Evolutionary conservation across 2,329 filamentous ascomycete genomes (phyloP), one percentile per base, ranked within the genome.

Genomic region (Colletotrichum camelliae): DNA sequence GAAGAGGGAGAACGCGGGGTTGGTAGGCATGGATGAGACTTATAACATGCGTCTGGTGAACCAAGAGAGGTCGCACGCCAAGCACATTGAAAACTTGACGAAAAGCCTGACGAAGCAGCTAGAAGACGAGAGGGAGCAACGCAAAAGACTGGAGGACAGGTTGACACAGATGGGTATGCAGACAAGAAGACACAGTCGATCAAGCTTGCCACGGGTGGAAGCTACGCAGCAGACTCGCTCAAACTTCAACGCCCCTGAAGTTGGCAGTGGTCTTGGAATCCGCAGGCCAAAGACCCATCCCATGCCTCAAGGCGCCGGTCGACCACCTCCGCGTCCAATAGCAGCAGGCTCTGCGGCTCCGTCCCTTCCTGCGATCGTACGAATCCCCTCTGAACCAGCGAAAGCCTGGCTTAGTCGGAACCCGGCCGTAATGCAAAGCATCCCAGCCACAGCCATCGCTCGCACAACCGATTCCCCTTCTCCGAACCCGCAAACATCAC

Each of bases 1-100:
- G 21, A 81, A 77, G 33, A 84, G 79, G 70, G 82, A 81, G 27
- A 79, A 87, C 15, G 76, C 80, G 18, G 82, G 83, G 18, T 75
- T 87, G n/a, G 82, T 85, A 68, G 84, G 82, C n/a, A 82, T 81
- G 70, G 84, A 86, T 52, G 81, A 83, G 70, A 87, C 84, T 4
- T 87, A 87, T 70, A 82, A 86, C 66, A 74, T 79, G 12, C 82
- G 86, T 1, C 74, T 87, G 15, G 78, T 83, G 29, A 85, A 85
- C 35, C 84, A 85, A 61, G 80, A 84, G 8, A 81, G 81, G 65
- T 78, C 77, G 12, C 83, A 85, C 21, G 81, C 82, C 16, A 82
- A 85, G 18, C 80, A 82, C 35, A 79, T 84, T 12, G 75, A 81
- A 4, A 79, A 77, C 9, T 79, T 87, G n/a, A 82, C 85, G 43